phyloP scores from a whole-genome alignment of 164 flowering plant species.

The Aristolochia californica region DNA sequence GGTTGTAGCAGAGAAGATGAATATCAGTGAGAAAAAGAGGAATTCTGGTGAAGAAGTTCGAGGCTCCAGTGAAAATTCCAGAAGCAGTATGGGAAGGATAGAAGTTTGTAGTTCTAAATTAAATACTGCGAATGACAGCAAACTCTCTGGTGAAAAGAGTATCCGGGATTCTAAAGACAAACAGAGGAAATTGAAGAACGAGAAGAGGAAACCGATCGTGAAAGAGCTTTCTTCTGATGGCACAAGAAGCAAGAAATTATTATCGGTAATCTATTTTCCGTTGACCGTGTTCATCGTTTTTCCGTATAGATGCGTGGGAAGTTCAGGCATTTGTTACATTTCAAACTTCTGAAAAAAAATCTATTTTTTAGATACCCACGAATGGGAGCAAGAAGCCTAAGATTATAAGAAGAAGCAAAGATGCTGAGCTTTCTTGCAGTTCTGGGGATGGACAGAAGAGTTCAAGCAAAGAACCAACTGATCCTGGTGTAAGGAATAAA shows the following conservation, averaged over 20 bases:
- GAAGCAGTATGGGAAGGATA: neutral
- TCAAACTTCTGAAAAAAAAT: too few relatives aligned
- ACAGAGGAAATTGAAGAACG: neutral
- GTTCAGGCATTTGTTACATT: too few relatives aligned
- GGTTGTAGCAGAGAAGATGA: neutral
- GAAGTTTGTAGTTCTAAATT: neutral
- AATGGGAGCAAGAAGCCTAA: neutral
- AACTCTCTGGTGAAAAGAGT: neutral
- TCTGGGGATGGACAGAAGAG: neutral
- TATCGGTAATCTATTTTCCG: too few relatives aligned
- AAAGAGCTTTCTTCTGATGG: too few relatives aligned
- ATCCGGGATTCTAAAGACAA: neutral
- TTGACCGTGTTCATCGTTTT: too few relatives aligned
- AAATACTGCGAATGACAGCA: neutral
- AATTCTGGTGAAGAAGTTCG: neutral
- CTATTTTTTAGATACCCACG: neutral
- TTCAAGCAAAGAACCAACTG: neutral
- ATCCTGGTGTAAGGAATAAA: neutral
- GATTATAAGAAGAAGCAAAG: neutral
- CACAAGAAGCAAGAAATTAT: too few relatives aligned
- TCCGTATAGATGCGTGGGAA: too few relatives aligned
- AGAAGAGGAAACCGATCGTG: neutral
- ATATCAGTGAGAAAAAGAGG: neutral
- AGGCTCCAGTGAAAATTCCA: neutral
- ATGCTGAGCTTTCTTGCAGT: neutral